Evolutionary conservation across 2,329 filamentous ascomycete genomes (phyloP).

Genomic region (Scytalidium lignicola): DNA sequence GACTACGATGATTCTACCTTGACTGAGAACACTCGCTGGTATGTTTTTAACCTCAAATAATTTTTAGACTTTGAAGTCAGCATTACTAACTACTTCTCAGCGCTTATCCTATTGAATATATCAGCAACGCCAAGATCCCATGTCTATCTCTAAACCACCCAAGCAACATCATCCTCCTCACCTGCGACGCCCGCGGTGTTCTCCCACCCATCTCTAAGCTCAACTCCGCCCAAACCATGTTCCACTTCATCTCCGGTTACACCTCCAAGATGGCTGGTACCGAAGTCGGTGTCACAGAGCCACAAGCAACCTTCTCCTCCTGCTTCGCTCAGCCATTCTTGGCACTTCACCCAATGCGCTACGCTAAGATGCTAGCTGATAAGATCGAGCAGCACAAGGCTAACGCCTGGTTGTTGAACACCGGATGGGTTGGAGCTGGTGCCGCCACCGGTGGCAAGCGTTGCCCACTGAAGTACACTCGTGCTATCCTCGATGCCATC

Average conservation of each 20-base stretch:
- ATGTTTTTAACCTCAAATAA: slow-evolving; percentile 19
- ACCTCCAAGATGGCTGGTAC: slow-evolving; percentile 99
- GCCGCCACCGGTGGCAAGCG: slow-evolving; percentile 90
- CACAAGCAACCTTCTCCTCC: slow-evolving; percentile 96
- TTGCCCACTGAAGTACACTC: slow-evolving; percentile 97
- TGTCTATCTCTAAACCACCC: slow-evolving; percentile 85
- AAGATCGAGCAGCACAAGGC: slow-evolving; percentile 95
- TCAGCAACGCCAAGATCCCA: slow-evolving; percentile 97
- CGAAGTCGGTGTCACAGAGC: slow-evolving; percentile 93
- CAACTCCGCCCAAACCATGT: slow-evolving; percentile 93
- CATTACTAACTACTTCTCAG: slow-evolving; percentile 25
- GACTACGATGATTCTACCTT: slow-evolving; percentile 94
- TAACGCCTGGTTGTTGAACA: slow-evolving; percentile 98
- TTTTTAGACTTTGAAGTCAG: too few relatives aligned
- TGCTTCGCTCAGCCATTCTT: slow-evolving; percentile 99
- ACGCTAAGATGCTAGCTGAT: slow-evolving; percentile 96
- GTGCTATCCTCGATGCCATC: slow-evolving; percentile 96
- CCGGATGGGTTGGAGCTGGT: slow-evolving; percentile 91
- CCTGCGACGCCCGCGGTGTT: slow-evolving; percentile 95
- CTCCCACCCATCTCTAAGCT: slow-evolving; percentile 98
- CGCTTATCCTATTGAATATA: slow-evolving; percentile 99
- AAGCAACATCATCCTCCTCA: slow-evolving; percentile 95
- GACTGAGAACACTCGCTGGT: slow-evolving; percentile 94
- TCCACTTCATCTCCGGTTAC: slow-evolving; percentile 99
- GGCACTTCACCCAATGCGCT: slow-evolving; percentile 97